Conservation (phyloP, 768 basidiomycete genomes). For the Lactarius hatsudake region DNA sequence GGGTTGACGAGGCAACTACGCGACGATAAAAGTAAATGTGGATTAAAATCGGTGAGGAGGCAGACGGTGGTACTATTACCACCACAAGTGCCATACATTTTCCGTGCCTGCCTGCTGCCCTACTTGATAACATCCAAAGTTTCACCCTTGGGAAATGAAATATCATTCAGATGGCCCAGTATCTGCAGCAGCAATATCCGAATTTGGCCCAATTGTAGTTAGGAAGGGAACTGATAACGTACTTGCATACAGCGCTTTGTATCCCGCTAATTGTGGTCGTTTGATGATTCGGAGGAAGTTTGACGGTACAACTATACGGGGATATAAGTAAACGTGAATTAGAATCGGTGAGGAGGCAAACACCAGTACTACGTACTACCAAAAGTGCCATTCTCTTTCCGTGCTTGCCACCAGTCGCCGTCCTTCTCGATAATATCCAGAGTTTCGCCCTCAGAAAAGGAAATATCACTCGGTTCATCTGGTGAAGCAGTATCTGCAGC, state of each 20-base stretch:
- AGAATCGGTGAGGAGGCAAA: too few relatives aligned
- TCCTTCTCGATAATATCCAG: too few relatives aligned
- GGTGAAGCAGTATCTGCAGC: too few relatives aligned
- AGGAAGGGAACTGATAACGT: constrained; percentile 15
- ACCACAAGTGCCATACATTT: constrained; percentile 69
- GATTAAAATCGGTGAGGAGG: too few relatives aligned
- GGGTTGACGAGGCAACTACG: too few relatives aligned
- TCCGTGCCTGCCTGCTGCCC: constrained; percentile 81
- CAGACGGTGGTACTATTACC: constrained; percentile 50
- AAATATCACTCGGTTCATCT: too few relatives aligned
- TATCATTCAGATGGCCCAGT: constrained; percentile 87
- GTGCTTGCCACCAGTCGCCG: too few relatives aligned
- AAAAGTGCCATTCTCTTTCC: too few relatives aligned
- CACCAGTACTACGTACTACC: too few relatives aligned
- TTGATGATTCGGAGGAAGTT: constrained; percentile 42
- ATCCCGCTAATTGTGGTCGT: constrained; percentile 28
- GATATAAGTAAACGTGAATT: not conserved
- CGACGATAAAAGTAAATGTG: too few relatives aligned
- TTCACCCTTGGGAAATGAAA: constrained; percentile 91
- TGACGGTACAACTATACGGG: constrained; percentile 66
- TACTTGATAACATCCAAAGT: constrained; percentile 90
- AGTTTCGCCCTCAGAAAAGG: too few relatives aligned
- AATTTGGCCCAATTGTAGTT: not conserved
- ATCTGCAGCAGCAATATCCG: constrained; percentile 53
- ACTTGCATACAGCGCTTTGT: constrained; percentile 90